Conservation (phyloP, 2,329 filamentous ascomycete genomes). For the Calonectria honghensis region DNA sequence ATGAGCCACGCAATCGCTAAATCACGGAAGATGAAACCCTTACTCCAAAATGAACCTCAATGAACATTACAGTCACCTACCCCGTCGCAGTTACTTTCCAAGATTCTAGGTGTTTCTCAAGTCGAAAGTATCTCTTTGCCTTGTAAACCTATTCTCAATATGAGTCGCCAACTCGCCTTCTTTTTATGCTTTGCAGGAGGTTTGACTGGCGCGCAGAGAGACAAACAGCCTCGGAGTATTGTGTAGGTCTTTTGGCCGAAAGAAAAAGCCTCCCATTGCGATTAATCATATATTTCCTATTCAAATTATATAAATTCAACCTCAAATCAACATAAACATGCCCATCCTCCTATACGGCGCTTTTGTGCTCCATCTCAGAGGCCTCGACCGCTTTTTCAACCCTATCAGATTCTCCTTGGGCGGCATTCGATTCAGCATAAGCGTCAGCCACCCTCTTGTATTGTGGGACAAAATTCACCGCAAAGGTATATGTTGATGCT, state of each 20-base stretch:
- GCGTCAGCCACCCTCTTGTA: conserved; percentile 79
- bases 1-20: not conserved
- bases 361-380: not conserved
- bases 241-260: not conserved
- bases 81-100: too few species aligned
- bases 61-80: not conserved
- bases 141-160: too few species aligned
- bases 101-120: too few species aligned
- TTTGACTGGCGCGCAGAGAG: too few species aligned
- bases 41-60: not conserved
- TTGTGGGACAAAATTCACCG: conserved; percentile 79
- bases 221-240: not conserved
- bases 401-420: conserved; percentile 42
- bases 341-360: not conserved
- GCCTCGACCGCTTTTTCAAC: not conserved
- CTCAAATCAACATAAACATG: not conserved
- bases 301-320: not conserved
- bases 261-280: not conserved
- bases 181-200: not conserved
- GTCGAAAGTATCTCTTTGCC: too few species aligned
- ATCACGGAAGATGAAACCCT: not conserved
- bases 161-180: too few species aligned
- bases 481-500: conserved; percentile 73
- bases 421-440: conserved; percentile 67
- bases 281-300: not conserved